Evolutionary conservation across 768 basidiomycete species (phyloP).

Genomic region (Crassisporium funariophilum): DNA sequence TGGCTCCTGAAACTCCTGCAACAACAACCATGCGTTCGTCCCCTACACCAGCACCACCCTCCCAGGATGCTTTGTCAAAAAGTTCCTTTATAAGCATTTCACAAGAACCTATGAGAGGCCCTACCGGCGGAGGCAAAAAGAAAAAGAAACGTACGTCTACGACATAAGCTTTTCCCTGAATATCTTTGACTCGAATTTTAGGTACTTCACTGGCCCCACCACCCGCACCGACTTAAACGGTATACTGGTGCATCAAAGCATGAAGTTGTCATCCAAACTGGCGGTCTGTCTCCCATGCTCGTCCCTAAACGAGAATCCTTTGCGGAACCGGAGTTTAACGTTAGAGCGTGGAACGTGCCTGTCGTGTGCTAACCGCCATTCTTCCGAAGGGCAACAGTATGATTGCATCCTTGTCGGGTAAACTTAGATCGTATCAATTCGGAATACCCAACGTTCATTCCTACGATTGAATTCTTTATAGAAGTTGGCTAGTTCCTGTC

Average conservation of each 20-base stretch:
- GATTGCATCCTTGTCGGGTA: not conserved
- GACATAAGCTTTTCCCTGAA: conserved; percentile 3
- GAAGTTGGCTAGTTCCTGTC: no score
- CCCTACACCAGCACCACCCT: conserved; percentile 42
- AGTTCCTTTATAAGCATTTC: conserved; percentile 37
- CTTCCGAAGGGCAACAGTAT: not conserved
- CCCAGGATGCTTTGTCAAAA: conserved; percentile 32
- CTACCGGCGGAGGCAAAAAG: conserved; percentile 61
- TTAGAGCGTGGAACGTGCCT: not conserved
- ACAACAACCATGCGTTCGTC: conserved; percentile 37
- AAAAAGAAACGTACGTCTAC: conserved; percentile 72
- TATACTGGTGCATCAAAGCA: not conserved
- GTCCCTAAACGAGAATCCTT: not conserved
- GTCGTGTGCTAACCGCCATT: not conserved
- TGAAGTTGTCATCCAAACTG: not conserved
- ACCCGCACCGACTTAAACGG: conserved; percentile 28
- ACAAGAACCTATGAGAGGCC: conserved; percentile 52
- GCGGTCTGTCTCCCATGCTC: not conserved
- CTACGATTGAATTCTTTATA: not conserved
- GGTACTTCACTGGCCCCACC: conserved; percentile 41
- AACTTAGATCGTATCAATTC: conserved; percentile 7
- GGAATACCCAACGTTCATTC: not conserved
- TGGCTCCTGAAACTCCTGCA: conserved; percentile 33
- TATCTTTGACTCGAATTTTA: conserved; percentile 15
- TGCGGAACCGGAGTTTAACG: conserved; percentile 2